Conservation (phyloP, 2,329 filamentous ascomycete genomes). For the Chaetomium olivaceum region DNA sequence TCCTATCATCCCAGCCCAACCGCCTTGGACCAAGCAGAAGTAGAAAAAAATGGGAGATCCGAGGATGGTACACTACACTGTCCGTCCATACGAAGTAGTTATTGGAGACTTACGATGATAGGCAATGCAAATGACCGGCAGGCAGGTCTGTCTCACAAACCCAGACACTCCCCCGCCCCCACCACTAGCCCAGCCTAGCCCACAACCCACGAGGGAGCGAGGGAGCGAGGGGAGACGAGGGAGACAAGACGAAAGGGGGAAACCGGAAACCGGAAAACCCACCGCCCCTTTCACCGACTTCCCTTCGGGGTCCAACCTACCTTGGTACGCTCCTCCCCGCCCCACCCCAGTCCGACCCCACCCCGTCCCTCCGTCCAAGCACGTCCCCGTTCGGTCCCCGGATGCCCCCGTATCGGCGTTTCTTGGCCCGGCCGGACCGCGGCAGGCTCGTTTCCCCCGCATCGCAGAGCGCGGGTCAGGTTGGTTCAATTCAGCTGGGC, state of each 20-base stretch:
- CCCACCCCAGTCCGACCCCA: neutral
- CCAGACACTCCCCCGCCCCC: neutral
- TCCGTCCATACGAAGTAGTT: neutral
- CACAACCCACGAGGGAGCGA: neutral
- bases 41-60: neutral
- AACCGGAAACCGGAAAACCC: neutral
- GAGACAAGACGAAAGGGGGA: neutral
- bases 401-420: neutral
- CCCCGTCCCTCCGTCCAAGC: constrained; percentile 2
- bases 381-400: constrained; percentile 4
- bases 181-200: neutral
- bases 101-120: neutral
- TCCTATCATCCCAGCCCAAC: neutral
- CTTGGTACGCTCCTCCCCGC: neutral
- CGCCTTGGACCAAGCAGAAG: neutral
- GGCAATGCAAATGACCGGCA: neutral
- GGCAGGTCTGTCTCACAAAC: neutral
- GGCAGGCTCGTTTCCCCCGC: neutral
- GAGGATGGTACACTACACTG: neutral
- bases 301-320: neutral
- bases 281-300: neutral
- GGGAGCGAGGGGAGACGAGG: neutral
- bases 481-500: neutral
- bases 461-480: neutral
- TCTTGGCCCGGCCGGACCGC: constrained; percentile 10